Evolutionary conservation across 495 filamentous ascomycete genomes (phyloP).

Genomic region (Penicillium crystallinum): DNA sequence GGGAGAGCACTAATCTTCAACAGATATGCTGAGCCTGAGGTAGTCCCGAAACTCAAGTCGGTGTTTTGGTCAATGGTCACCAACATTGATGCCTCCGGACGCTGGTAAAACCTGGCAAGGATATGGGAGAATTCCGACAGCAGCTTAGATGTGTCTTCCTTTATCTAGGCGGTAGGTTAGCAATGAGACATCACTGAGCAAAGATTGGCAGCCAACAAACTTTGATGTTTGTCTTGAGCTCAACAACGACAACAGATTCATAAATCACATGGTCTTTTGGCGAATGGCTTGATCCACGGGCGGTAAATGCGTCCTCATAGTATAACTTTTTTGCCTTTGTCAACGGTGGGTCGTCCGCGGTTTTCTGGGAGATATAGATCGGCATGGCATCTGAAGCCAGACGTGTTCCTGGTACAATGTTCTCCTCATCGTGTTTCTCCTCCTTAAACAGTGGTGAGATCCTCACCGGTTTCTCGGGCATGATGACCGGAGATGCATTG

Average conservation of each 20-base stretch:
- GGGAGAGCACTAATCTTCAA: slow-evolving; percentile 72
- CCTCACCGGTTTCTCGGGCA: slow-evolving; percentile 3
- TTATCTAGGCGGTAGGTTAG: slow-evolving; percentile 21
- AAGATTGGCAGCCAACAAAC: slow-evolving; percentile 42
- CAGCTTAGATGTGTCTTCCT: slow-evolving; percentile 45
- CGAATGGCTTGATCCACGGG: slow-evolving; percentile 46
- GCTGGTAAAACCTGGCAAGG: slow-evolving; percentile 67
- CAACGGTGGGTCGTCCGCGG: slow-evolving; percentile 18
- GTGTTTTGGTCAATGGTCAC: slow-evolving; percentile 68
- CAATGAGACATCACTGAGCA: not conserved
- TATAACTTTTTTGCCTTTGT: slow-evolving; percentile 44
- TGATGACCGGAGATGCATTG: not conserved
- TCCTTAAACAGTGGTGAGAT: slow-evolving; percentile 25
- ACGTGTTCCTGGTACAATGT: slow-evolving; percentile 4
- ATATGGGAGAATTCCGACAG: slow-evolving; percentile 63
- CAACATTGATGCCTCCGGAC: slow-evolving; percentile 64
- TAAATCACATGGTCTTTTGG: slow-evolving; percentile 54
- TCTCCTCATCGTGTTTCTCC: slow-evolving; percentile 24
- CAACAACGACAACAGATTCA: slow-evolving; percentile 69
- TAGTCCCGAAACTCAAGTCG: slow-evolving; percentile 68
- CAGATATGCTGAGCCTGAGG: slow-evolving; percentile 73
- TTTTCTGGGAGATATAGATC: slow-evolving; percentile 7
- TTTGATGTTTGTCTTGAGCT: slow-evolving; percentile 79
- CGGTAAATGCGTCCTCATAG: slow-evolving; percentile 56
- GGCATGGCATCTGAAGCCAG: slow-evolving; percentile 12